A percentile compares a stretch with the other conserved stretches of the same genome.
phyloP scores from a whole-genome alignment of 495 filamentous ascomycete species.

The Staphylotrichum tortipilum region DNA sequence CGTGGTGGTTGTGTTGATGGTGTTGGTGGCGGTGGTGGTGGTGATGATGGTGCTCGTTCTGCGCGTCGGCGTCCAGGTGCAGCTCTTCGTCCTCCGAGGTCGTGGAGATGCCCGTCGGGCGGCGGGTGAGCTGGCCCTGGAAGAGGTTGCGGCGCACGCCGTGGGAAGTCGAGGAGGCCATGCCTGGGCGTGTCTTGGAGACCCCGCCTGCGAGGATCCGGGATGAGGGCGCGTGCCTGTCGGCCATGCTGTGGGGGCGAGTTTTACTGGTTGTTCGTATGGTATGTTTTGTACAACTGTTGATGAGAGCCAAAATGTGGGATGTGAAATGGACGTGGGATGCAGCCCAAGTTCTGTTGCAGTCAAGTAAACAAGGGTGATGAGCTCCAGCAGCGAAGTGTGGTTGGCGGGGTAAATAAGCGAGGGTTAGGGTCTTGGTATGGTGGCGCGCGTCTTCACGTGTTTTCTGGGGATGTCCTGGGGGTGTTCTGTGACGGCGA shows the following conservation, averaged over 20 bases:
- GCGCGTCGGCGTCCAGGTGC: conserved; percentile 26
- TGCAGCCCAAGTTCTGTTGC: too few species aligned
- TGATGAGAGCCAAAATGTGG: neutral
- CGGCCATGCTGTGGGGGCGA: neutral
- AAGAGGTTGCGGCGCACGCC: conserved; percentile 65
- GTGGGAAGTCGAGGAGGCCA: conserved; percentile 4
- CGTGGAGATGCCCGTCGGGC: conserved; percentile 49
- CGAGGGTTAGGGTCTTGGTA: conserved; percentile 15
- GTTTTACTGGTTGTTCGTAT: neutral
- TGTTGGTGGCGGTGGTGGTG: neutral
- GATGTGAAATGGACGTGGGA: too few species aligned
- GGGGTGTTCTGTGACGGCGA: too few species aligned
- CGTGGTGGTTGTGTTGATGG: neutral
- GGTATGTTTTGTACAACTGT: neutral
- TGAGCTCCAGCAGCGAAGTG: too few species aligned
- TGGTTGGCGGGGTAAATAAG: neutral
- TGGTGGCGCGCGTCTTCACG: conserved; percentile 10
- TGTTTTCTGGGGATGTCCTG: too few species aligned
- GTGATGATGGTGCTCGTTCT: conserved; percentile 4
- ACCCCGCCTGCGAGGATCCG: neutral
- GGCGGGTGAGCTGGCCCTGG: conserved; percentile 59
- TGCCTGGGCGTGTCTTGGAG: conserved; percentile 4
- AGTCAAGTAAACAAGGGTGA: neutral
- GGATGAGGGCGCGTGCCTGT: conserved; percentile 4
- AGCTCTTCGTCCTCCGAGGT: conserved; percentile 28